Evolutionary conservation across 2,329 filamentous ascomycete genomes (phyloP), one percentile per base, ranked within the genome.

Genomic region (Sordariomycetes sp.): DNA sequence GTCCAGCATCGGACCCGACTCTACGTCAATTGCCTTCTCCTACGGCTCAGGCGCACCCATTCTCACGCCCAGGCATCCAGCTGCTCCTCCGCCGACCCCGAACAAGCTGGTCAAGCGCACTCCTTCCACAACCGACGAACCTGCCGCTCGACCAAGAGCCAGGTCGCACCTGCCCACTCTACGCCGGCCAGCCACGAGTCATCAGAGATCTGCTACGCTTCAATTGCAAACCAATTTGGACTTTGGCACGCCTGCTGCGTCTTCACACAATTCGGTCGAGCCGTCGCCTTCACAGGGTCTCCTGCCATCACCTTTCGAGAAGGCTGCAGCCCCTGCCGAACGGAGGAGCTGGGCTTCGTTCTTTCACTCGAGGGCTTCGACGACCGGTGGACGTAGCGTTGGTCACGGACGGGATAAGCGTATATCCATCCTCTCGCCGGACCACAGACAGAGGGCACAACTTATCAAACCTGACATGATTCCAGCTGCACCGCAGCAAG

Each of bases 91-190:
- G 40, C 55, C 75, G 21, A 63, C 74, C 8, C 79, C 77, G 14
- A 88, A 88, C 56, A 87, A 86, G 60, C 66, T 88, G 26, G 82
- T 87, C 34, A 90, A 90, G 58, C 75, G 82, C 39, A 68, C 74
- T 24, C 69, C 78, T 4, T 75, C 80, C 15, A 60, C 65, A 30
- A 68, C 69, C 42, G 59, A 59, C 33, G 50, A 63, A 34, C 50
- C 61, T 28, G 43, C 61, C 21, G 50, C 59, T 20, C 61, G 65
- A 38, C 66, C 64, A 38, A 63, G 68, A 41, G 67, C 77, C 21
- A 74, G 62, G 42, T 71, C 77, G 31, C 74, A 81, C 47, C 63
- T 82, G 40, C 71, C 76, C 3, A 76, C 72, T 16, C 68, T 88
- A 39, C 75, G 80, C 38, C 68, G 83, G 46, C 84, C 84, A 34